phyloP scores from a whole-genome alignment of 805 yeast species.

The Saturnispora quitensis region DNA sequence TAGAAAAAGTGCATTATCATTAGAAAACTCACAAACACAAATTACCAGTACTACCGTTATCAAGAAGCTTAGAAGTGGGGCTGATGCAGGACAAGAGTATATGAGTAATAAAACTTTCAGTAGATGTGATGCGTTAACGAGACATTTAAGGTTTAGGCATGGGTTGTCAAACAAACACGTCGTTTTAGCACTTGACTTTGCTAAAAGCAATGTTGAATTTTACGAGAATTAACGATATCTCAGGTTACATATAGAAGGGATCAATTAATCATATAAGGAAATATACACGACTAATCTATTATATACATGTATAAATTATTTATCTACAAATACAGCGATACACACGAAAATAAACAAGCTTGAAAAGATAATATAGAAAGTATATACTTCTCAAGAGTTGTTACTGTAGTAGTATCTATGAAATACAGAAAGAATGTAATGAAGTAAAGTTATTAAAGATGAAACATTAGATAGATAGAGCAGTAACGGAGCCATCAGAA shows the following conservation, averaged over 20 bases:
- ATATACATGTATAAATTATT: not conserved
- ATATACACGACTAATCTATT: not conserved
- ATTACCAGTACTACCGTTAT: slow-evolving; percentile 26
- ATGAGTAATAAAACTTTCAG: slow-evolving; percentile 63
- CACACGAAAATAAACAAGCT: not conserved
- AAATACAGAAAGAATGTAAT: not conserved
- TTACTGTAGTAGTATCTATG: not conserved
- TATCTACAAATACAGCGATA: not conserved
- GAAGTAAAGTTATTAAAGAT: not conserved
- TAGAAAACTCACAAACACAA: slow-evolving; percentile 24
- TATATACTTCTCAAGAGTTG: not conserved
- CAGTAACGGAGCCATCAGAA: slow-evolving; percentile 47
- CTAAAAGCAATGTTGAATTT: slow-evolving; percentile 71
- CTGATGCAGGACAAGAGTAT: slow-evolving; percentile 21
- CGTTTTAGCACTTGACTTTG: slow-evolving; percentile 61
- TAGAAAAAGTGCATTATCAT: slow-evolving; percentile 20
- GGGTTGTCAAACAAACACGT: slow-evolving; percentile 58
- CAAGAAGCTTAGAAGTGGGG: slow-evolving; percentile 30
- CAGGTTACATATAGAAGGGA: not conserved
- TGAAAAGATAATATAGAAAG: not conserved
- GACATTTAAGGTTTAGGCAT: slow-evolving; percentile 91
- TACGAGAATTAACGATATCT: slow-evolving; percentile 15
- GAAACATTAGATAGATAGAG: slow-evolving; percentile 29
- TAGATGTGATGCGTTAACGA: slow-evolving; percentile 86
- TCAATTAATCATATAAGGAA: not conserved